Evolutionary conservation across 2,329 filamentous ascomycete genomes (phyloP).

Genomic region (Alternaria sp.): DNA sequence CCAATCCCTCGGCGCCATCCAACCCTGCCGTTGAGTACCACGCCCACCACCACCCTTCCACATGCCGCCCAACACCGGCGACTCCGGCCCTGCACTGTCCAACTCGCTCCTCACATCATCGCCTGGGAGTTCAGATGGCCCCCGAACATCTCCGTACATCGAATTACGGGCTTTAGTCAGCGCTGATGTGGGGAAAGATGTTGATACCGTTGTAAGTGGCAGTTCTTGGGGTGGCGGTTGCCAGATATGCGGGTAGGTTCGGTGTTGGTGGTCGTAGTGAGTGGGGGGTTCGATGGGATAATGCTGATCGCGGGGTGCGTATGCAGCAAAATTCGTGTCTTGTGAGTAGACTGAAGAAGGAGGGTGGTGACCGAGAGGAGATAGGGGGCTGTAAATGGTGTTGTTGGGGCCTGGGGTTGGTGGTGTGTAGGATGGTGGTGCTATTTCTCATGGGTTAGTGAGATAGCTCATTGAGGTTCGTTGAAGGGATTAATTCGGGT

Average conservation of each 20-base stretch:
- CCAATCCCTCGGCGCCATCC: slow-evolving; percentile 9
- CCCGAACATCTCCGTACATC: slow-evolving; percentile 3
- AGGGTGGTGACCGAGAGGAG: background rate
- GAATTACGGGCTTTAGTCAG: background rate
- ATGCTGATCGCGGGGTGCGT: slow-evolving; percentile 2
- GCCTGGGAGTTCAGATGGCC: slow-evolving; percentile 2
- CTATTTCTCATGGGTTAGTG: background rate
- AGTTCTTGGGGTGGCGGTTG: slow-evolving; percentile 17
- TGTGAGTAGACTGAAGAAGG: background rate
- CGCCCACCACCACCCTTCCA: background rate
- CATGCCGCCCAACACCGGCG: background rate
- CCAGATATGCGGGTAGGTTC: background rate
- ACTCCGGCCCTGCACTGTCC: background rate
- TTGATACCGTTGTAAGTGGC: background rate
- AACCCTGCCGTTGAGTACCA: background rate
- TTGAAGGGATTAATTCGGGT: background rate
- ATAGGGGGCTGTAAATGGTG: background rate
- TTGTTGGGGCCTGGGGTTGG: slow-evolving; percentile 3
- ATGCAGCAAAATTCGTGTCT: background rate
- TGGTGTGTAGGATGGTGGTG: slow-evolving; percentile 13
- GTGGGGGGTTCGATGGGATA: background rate
- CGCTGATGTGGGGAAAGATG: background rate
- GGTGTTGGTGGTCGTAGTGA: background rate
- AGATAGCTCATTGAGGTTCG: fast-evolving
- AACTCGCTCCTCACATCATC: background rate